Base-by-base conservation (phyloP, 164 flowering plant species). In the Amborella trichopoda region DNA sequence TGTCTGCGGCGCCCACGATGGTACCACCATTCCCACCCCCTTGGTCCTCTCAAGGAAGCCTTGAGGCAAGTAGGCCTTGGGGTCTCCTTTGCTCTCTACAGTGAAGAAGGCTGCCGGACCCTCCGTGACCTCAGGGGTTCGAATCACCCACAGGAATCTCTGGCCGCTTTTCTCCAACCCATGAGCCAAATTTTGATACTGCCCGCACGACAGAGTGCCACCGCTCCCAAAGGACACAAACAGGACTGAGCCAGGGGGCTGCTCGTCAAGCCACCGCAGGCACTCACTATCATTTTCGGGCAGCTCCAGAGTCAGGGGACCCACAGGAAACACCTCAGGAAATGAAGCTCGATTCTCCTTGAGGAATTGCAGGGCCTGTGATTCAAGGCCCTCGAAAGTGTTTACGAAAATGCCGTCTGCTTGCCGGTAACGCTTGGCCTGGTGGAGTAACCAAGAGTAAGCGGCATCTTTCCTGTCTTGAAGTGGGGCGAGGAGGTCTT, bases 1-100 rank as follows among this genome's bases (percentile, higher is more conserved):
- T 3, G 49, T 32, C 43, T 73, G 77, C 2, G 77, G 75, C 0
- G 72, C 77, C 77, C 77, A 73, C 10, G 58, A 58, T 0, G 65
- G 44, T 38, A 73, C 64, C 14, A 73, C 66, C 21, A 69, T 23
- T 2, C 75, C 77, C 25, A 21, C 13, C 13, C 21, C 51, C 36
- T 62, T 52, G 33, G 72, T 67, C 53, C 77, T 55, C 4, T 43
- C 56, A 13, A 64, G 0, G 51, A 70, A 67, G 38, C 72, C 72
- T 1, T 38, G 19, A 0, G 72, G 74, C 11, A 73, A 36, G 28
- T 55, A 64, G n/a, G n/a, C n/a, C n/a, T n/a, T n/a, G n/a, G n/a
- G n/a, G n/a, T n/a, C n/a, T 9, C 63, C 62, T 53, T 64, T 62
- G 0, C 30, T 25, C 12, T 6, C 24, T 32, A 43, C 43, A 16